Evolutionary conservation across 1,284 basidiomycete species (phyloP), one percentile per base, ranked within the genome.

Genomic region (Vanrija sp.): DNA sequence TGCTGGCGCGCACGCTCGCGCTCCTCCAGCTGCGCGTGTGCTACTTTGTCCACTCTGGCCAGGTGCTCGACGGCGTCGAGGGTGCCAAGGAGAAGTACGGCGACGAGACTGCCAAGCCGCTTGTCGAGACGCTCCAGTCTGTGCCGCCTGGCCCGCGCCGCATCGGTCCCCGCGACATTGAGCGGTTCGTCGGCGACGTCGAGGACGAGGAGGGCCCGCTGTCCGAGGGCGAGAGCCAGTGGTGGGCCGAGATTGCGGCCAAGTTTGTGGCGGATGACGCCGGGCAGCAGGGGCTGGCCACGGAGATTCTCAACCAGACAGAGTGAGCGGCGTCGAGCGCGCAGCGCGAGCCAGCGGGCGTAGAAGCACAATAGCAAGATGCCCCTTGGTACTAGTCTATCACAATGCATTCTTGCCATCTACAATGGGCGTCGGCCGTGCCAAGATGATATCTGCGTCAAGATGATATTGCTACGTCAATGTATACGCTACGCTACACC

Each of bases 181-280:
- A 48, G 45, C 49, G 70, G 23, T 71, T 61, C 49, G 44, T 70
- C 25, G 61, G 52, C 18, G 67, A 69, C 47, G 18, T 74, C 9
- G 66, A 68, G 51, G 67, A 68, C 41, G 67, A 67, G 22, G 69
- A 62, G 36, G 53, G 56, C 12, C 23, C 25, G 14, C 6, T 64
- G 23, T 18, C 45, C 9, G 14, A 36, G n/a, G 53, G 48, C 9
- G 59, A 61, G 45, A 27, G 45, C 25, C 39, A 18, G 37, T 61
- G 49, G 48, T 61, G 59, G 59, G 23, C 35, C 19, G 45, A 59
- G 41, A 49, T 59, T 16, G 41, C 31, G 31, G 31, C 31, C 5
- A 31, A 31, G 31, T 31, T 31, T 31, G 31, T 31, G 9, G 31
- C 31, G 12, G 31, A 31, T 14, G 31, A 31, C 31, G 31, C 31